Conservation (phyloP, 75 land plant genomes). For the Picea sitchensis region DNA sequence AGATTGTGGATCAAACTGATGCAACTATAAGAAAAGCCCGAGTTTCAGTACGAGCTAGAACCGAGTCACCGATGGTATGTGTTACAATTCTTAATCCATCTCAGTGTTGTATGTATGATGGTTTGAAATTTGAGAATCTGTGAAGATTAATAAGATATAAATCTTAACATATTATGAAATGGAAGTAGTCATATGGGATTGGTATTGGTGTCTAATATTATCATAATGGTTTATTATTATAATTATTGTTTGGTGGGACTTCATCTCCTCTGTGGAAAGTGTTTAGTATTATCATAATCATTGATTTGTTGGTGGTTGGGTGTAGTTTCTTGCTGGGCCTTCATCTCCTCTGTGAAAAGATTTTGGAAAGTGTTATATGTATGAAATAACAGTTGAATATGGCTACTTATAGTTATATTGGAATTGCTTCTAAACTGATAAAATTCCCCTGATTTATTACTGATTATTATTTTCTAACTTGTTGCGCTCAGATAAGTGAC, state of each 20-base stretch:
- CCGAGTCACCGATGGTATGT: constrained; percentile 83
- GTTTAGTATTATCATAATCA: not conserved
- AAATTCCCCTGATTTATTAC: not conserved
- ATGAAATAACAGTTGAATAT: not conserved
- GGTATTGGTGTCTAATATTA: not conserved
- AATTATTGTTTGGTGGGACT: too few species aligned
- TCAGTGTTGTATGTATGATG: not conserved
- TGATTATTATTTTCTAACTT: not conserved
- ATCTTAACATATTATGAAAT: not conserved
- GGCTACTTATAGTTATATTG: not conserved
- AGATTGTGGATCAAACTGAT: constrained; percentile 19
- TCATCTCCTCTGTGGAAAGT: too few species aligned
- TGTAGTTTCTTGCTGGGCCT: too few species aligned
- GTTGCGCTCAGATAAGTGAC: constrained; percentile 47
- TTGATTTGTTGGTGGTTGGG: not conserved
- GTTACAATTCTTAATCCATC: not conserved
- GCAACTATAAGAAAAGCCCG: constrained; percentile 71
- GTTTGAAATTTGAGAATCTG: too few species aligned
- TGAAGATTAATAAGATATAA: not conserved
- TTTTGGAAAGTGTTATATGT: not conserved
- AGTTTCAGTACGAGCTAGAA: constrained; percentile 84
- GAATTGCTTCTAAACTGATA: not conserved
- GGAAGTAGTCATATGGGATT: not conserved
- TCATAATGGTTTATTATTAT: too few species aligned
- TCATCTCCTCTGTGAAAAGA: not conserved